Percentiles rank a stretch among this genome's conserved stretches.
Conservation (phyloP, 1,284 basidiomycete species). For the Fomitiporia mediterranea region DNA sequence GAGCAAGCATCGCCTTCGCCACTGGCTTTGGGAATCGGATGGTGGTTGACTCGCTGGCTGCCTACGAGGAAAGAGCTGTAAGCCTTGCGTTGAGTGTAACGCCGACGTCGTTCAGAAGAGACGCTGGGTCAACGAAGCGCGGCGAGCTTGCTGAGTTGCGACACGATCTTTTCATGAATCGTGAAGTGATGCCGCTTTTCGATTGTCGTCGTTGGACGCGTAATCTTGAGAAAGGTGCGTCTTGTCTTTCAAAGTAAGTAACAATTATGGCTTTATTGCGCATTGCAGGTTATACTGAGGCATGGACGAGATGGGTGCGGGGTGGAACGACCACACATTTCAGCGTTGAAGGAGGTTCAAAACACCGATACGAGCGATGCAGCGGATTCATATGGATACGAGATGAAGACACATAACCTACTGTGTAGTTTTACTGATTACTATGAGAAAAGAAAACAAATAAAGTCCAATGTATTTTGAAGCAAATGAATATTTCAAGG, state of each 20-base stretch:
- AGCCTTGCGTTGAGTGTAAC: slow-evolving; percentile 38
- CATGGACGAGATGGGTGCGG: slow-evolving; percentile 53
- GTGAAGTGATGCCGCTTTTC: slow-evolving; percentile 48
- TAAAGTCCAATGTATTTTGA: neutral
- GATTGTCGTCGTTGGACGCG: slow-evolving; percentile 52
- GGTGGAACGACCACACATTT: slow-evolving; percentile 41
- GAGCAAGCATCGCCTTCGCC: slow-evolving; percentile 51
- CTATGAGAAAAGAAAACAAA: too few relatives aligned
- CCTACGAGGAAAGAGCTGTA: slow-evolving; percentile 53
- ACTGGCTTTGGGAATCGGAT: slow-evolving; percentile 53
- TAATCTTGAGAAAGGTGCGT: slow-evolving; percentile 45
- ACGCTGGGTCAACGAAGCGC: slow-evolving; percentile 22
- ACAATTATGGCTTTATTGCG: neutral
- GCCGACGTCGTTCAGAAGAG: slow-evolving; percentile 27
- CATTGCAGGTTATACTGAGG: slow-evolving; percentile 34
- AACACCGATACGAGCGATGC: slow-evolving; percentile 30
- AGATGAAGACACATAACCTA: slow-evolving; percentile 31
- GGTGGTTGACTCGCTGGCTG: slow-evolving; percentile 44
- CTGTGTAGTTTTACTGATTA: neutral
- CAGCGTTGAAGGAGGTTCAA: slow-evolving; percentile 32
- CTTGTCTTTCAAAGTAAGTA: neutral
- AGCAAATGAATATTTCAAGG: neutral
- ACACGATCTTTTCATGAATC: slow-evolving; percentile 43
- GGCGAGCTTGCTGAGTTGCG: slow-evolving; percentile 40
- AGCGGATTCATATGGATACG: slow-evolving; percentile 39